These are phyloP conservation scores for Cytospora paraplurivora DNA, from an alignment of 2,329 filamentous ascomycete species.

Conservation along the genomic window DNA sequence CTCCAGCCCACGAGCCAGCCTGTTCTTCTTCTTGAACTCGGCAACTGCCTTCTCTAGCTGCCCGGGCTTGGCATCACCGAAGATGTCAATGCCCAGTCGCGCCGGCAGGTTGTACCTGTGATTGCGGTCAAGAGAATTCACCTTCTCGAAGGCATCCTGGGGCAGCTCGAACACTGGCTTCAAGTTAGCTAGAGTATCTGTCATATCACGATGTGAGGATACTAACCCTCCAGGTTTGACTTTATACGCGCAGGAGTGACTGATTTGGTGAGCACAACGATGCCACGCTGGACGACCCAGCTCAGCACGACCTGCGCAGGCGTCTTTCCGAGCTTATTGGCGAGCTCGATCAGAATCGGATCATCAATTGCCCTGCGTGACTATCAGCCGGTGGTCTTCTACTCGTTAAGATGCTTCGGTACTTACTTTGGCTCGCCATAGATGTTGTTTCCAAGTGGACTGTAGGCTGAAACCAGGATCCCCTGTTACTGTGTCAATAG, in stretches of 20 bases:
- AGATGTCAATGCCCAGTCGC: slow-evolving; percentile 26
- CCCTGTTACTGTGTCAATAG: slow-evolving; percentile 37
- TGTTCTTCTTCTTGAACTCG: slow-evolving; percentile 29
- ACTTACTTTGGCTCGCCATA: slow-evolving; percentile 33
- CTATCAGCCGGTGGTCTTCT: not conserved
- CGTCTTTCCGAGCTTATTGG: slow-evolving; percentile 52
- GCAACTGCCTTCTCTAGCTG: slow-evolving; percentile 26
- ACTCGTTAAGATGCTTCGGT: not conserved
- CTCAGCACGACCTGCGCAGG: slow-evolving; percentile 56
- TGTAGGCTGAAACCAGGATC: slow-evolving; percentile 54
- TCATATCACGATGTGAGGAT: too few species aligned
- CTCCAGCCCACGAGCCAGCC: slow-evolving; percentile 20
- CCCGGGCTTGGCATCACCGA: slow-evolving; percentile 28
- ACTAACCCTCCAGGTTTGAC: slow-evolving; percentile 43
- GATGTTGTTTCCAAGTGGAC: slow-evolving; percentile 59
- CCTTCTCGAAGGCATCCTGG: slow-evolving; percentile 19
- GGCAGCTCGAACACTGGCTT: slow-evolving; percentile 26
- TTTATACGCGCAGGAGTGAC: slow-evolving; percentile 54
- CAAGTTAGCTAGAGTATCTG: not conserved
- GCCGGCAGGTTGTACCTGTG: slow-evolving; percentile 26
- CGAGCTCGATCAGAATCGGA: slow-evolving; percentile 52
- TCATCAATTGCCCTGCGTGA: slow-evolving; percentile 49
- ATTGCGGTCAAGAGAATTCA: slow-evolving; percentile 24
- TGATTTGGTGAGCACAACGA: slow-evolving; percentile 56
- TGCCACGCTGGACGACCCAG: slow-evolving; percentile 57